Evolutionary conservation across 2,329 filamentous ascomycete genomes (phyloP), one percentile per base, ranked within the genome.

Genomic region (Penicillium sp.): DNA sequence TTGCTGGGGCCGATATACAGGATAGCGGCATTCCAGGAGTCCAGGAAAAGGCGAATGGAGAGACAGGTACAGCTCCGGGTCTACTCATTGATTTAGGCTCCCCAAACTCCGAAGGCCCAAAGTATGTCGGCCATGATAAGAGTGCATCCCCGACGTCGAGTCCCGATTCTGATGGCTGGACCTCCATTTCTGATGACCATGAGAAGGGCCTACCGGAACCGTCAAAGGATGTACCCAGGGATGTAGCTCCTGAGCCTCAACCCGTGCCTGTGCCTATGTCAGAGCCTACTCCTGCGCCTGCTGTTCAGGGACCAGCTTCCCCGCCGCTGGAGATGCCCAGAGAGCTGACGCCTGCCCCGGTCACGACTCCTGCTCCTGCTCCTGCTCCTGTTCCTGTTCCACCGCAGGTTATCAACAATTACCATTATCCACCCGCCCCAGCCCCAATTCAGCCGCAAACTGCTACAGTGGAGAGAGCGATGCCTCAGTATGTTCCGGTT

Each of bases 401-500:
- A 18, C 46, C 46, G 13, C 51, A 53, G 9, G 40, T 50, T n/a
- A 53, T 47, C n/a, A 46, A 50, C 24, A 50, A 53, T 6, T 43
- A 44, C 12, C 42, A 50, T 28, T 53, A 53, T 37, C 42, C 42
- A 18, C 38, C 49, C 2, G 41, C 46, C 9, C 49, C 47, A 15
- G 47, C 62, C 57, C 7, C 75, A 79, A 18, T 63, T 74, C 80
- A 81, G 0, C 79, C 81, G 9, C 52, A 40, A 6, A 40, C 56
- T 7, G 41, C 57, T 13, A 51, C 56, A 24, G 49, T 52, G 25
- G 60, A 60, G 29, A 64, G 63, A 35, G 53, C 51, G 18, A 50
- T 61, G 1, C 61, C 64, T 42, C 63, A 78, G 42, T 84, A 83
- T 60, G 75, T 75, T 46, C 80, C 81, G 1, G 74, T 85, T 3